These are phyloP conservation scores for Zelopaecilomyces penicillatus DNA, from an alignment of 2,329 filamentous ascomycete species.

Conservation along the genomic window DNA sequence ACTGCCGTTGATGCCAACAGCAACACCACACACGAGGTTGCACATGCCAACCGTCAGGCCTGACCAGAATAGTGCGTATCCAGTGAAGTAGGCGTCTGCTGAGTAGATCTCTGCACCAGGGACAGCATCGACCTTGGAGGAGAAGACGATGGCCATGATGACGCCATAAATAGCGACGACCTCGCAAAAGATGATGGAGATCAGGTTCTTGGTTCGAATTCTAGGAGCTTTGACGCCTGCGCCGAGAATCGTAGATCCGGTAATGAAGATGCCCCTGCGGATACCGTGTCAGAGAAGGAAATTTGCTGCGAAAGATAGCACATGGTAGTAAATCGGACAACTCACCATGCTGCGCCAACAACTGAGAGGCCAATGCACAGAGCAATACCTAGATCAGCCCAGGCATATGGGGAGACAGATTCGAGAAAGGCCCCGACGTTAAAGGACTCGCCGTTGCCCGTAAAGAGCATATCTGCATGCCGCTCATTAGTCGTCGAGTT, in stretches of 20 bases:
- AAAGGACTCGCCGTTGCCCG: constrained; percentile 89
- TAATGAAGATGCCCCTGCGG: constrained; percentile 94
- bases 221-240: constrained; percentile 93
- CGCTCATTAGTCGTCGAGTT: constrained; percentile 10
- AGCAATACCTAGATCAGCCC: constrained; percentile 83
- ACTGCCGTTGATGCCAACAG: constrained; percentile 96
- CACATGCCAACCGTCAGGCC: constrained; percentile 91
- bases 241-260: constrained; percentile 92
- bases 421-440: constrained; percentile 96
- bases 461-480: constrained; percentile 88
- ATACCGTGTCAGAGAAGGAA: background rate
- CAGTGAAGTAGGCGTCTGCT: constrained; percentile 81
- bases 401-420: constrained; percentile 86
- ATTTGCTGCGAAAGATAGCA: too few relatives aligned
- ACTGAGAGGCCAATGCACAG: constrained; percentile 95
- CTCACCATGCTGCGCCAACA: constrained; percentile 92
- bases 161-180: constrained; percentile 99
- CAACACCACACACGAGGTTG: constrained; percentile 92
- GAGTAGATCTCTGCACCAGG: constrained; percentile 58
- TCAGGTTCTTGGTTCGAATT: constrained; percentile 98
- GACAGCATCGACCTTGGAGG: constrained; percentile 69
- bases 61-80: constrained; percentile 92
- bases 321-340: background rate
- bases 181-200: constrained; percentile 99
- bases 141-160: constrained; percentile 99